Evolutionary conservation across 352 stramenopile genomes (phyloP), one percentile per base, ranked within the genome.

Genomic region (Globisporangium sylvaticum): DNA sequence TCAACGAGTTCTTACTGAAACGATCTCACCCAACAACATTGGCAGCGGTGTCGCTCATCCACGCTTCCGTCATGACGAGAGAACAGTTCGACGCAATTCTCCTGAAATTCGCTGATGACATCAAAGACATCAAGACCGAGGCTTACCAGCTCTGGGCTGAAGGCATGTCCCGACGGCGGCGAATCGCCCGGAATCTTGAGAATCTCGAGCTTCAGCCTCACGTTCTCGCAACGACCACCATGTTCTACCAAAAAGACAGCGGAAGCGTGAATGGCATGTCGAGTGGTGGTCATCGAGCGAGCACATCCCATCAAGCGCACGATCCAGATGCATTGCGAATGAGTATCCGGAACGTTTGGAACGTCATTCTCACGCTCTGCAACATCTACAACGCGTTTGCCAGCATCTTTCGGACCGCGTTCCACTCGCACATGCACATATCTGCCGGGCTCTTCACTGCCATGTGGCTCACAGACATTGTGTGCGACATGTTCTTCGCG

Each of bases 331-430:
- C 64, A 6, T 55, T 66, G 10, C 78, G 74, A 1, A 66, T 68
- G 8, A 61, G 52, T 18, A 34, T 86, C 24, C 56, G 58, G 6
- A 79, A 64, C 18, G 34, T 69, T 5, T 94, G 83, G 87, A 81
- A 84, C 46, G 62, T 79, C 0, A 20, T 79, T 0, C 55, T 93
- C 27, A 90, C 76, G 14, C 63, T 75, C 9, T 84, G 74, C 62
- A 93, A 89, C 63, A 71, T 90, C 0, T 94, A 90, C 68, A 93
- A 88, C 44, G 71, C 84, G 4, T 76, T 88, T 10, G 76, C 77
- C 18, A 67, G 90, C 52, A 78, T 94, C 25, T 88, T 93, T 46
- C 83, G 83, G 0, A 84, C 93, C 57, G 77, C 78, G 22, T 93
- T 93, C 32, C 72, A 91, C 55, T 71, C 74, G 0, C 73, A 88